Base-by-base conservation (phyloP, 805 yeast genomes). In the Saturnispora mendoncae region DNA sequence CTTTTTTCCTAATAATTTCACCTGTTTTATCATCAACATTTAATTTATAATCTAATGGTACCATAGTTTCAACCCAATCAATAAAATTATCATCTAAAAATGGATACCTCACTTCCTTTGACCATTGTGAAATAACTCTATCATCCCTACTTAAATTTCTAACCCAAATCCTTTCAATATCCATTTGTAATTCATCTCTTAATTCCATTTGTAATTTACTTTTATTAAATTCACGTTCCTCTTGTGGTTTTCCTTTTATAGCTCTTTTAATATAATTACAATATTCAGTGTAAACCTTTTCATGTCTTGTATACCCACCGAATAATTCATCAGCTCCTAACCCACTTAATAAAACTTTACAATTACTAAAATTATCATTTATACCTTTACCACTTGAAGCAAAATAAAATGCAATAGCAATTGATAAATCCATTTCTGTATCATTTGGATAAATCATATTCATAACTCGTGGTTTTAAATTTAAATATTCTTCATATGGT, bases 251-350 rank as follows among this genome's bases (percentile, higher is more conserved):
- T 15, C 46, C 43, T 25, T 53, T 51, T 7, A 51, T 9, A n/a
- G 15, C 23, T 19, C 56, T 39, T 41, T 51, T 43, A 32, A 48
- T 36, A 46, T 56, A 42, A 46, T 52, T 49, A 42, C 62, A 46
- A 4, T 55, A 39, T 10, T 52, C 50, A 0, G 67, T 62, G 54
- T 73, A 72, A 2, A 72, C 53, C 26, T 74, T 60, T 46, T 75
- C 80, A 51, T 92, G 94, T 34, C 97, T 70, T 18, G 94, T 84
- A 57, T 92, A 92, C 0, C 99, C 99, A 0, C 95, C 99, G 66
- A 84, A 88, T 15, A 92, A 62, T 60, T 92, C 99, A 62, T 92
- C 99, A 0, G 98, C 98, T 1, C 99, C 99, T 10, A 92, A 67
- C 0, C 99, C 99, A 41, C 95, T 84, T 27, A 92, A 65, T 7